Evolutionary conservation across 2,329 filamentous ascomycete genomes (phyloP), one percentile per base, ranked within the genome.

Genomic region (Aspergillus carbonarius): DNA sequence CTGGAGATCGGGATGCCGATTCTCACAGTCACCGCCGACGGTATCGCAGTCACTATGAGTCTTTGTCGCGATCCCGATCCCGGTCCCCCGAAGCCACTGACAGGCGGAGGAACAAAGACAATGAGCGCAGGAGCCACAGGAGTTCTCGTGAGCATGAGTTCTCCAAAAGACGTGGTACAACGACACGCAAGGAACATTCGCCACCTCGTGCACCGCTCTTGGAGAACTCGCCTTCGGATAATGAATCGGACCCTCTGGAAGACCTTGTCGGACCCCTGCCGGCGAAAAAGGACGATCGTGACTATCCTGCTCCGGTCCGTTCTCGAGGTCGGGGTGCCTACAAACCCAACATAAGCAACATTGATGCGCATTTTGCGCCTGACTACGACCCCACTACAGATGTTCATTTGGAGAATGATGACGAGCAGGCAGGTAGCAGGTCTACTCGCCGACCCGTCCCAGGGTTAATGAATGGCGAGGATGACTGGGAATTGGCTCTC

Each of bases 401-500:
- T 60, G 63, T 79, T 4, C 72, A 74, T 2, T 64, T 68, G 6
- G 72, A 76, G 15, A 71, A 75, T 9, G 67, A 74, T 51, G 89
- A 88, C 65, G 81, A 86, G 59, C 82, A 83, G 0, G 78, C n/a
- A 85, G 90, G 66, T 74, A 88, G 3, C 76, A 81, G 39, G 75
- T 79, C 44, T 63, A 73, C 60, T 72, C 79, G 70, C 23, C 72
- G 74, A 12, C 71, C 71, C 13, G 74, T 78, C 8, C 62, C 73
- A 1, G 74, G 75, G 13, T 68, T 77, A 49, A 81, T 82, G 60
- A 76, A 78, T 1, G 78, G 76, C 2, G 82, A 81, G 27, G 86
- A 88, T 60, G 86, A 91, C 60, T 96, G 92, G 92, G 89, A 91
- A 46, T 85, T 91, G 66, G 87, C 90, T 0, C 79, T 95, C 1